These are phyloP conservation scores for Crithidia brevicula DNA, from an alignment of 208 protist genomes.

Conservation along the genomic window DNA sequence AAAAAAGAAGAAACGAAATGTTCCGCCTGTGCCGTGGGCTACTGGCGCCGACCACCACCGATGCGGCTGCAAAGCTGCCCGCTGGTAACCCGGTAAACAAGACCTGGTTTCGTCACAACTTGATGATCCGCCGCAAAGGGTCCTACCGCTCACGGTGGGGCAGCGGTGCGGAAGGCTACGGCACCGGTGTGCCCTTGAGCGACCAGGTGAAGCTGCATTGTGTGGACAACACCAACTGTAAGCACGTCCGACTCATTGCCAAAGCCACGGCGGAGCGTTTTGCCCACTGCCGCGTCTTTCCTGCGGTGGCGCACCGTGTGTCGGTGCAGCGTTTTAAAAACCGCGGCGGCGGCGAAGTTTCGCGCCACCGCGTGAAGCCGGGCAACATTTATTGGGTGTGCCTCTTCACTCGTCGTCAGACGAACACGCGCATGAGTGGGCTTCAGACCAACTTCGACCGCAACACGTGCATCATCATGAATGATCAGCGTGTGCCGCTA, in stretches of 20 bases:
- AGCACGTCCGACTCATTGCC: slow-evolving; percentile 90
- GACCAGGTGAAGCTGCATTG: slow-evolving; percentile 93
- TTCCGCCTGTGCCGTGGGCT: slow-evolving; percentile 37
- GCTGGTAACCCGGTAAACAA: slow-evolving; percentile 86
- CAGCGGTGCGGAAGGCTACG: slow-evolving; percentile 83
- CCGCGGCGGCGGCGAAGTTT: slow-evolving; percentile 67
- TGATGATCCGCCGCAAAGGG: slow-evolving; percentile 87
- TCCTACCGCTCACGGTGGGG: slow-evolving; percentile 89
- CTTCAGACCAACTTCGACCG: slow-evolving; percentile 92
- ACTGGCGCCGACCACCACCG: slow-evolving; percentile 68
- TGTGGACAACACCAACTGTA: slow-evolving; percentile 94
- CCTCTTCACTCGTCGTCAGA: slow-evolving; percentile 86
- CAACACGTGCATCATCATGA: slow-evolving; percentile 93
- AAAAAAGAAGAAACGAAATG: slow-evolving; percentile 24
- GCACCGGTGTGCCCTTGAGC: slow-evolving; percentile 79
- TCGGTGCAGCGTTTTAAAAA: slow-evolving; percentile 90
- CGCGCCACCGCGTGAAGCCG: slow-evolving; percentile 80
- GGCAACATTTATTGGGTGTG: slow-evolving; percentile 92
- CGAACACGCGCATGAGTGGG: slow-evolving; percentile 88
- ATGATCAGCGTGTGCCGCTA: slow-evolving; percentile 89
- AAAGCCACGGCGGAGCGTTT: slow-evolving; percentile 89
- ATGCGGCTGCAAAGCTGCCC: slow-evolving; percentile 86
- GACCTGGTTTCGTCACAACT: slow-evolving; percentile 85
- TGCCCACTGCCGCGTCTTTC: slow-evolving; percentile 88
- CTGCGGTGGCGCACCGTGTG: slow-evolving; percentile 88